Evolutionary conservation across 257 asterid species (phyloP).

Genomic region (Nicotiana obtusifolia): DNA sequence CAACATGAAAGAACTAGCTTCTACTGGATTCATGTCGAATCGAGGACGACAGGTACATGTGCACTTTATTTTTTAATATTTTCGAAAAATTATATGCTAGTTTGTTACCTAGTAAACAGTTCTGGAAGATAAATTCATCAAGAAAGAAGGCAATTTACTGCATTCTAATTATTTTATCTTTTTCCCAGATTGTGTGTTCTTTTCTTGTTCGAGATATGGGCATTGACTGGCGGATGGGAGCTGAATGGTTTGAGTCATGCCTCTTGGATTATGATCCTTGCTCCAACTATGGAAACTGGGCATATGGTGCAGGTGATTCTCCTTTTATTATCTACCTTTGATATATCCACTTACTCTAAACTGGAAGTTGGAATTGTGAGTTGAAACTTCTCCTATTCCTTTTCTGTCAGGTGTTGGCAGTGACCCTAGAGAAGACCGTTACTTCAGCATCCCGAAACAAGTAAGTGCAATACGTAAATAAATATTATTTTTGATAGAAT

Average conservation of each 20-base stretch:
- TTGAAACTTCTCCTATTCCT: background rate
- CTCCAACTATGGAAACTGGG: slow-evolving; percentile 95
- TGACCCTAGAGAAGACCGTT: slow-evolving; percentile 96
- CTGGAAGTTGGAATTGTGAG: background rate
- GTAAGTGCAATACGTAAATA: slow-evolving; percentile 25
- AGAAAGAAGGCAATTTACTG: background rate
- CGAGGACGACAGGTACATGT: slow-evolving; percentile 84
- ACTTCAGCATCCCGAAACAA: slow-evolving; percentile 95
- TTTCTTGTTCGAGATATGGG: slow-evolving; percentile 98
- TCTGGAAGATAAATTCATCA: background rate
- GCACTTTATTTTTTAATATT: background rate
- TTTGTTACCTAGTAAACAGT: background rate
- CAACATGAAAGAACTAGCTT: slow-evolving; percentile 70
- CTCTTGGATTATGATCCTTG: slow-evolving; percentile 94
- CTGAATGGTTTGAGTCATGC: slow-evolving; percentile 96
- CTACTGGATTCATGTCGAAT: slow-evolving; percentile 97
- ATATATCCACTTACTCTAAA: background rate
- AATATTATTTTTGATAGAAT: background rate
- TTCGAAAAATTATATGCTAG: background rate
- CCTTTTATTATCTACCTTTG: background rate
- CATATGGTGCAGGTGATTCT: slow-evolving; percentile 87
- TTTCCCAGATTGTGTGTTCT: slow-evolving; percentile 75
- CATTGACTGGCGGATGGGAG: slow-evolving; percentile 98
- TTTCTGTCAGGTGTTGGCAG: slow-evolving; percentile 69
- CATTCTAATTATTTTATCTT: background rate